Conservation (phyloP, 768 basidiomycete genomes). For the Boletellus sp. region DNA sequence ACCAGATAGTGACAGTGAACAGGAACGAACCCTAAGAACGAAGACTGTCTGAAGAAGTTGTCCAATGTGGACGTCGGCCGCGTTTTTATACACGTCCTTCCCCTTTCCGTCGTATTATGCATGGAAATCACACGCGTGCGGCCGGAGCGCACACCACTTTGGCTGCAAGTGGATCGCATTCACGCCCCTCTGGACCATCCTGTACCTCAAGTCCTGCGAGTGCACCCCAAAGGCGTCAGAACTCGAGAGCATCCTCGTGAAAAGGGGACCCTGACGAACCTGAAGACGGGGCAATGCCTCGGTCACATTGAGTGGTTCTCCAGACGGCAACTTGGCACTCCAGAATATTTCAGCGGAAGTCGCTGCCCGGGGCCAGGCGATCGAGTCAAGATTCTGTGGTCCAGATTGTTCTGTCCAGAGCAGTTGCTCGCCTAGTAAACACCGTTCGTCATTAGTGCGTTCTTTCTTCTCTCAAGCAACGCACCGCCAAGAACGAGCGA, state of each 20-base stretch:
- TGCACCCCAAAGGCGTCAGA: background rate
- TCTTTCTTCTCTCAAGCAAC: slow-evolving; percentile 3
- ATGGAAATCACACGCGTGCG: slow-evolving; percentile 40
- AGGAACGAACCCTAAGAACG: too few species aligned
- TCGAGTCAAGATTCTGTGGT: slow-evolving; percentile 40
- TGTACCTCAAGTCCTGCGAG: slow-evolving; percentile 39
- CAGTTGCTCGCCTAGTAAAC: slow-evolving; percentile 31
- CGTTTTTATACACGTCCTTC: too few species aligned
- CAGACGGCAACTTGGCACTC: slow-evolving; percentile 40
- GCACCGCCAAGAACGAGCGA: slow-evolving; percentile 38
- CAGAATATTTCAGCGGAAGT: slow-evolving; percentile 53
- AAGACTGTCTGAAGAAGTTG: too few species aligned
- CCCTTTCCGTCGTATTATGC: slow-evolving; percentile 8
- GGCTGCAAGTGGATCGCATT: slow-evolving; percentile 51
- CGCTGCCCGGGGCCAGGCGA: slow-evolving; percentile 47
- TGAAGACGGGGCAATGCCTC: slow-evolving; percentile 51
- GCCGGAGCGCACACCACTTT: slow-evolving; percentile 52
- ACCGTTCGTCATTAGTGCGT: background rate
- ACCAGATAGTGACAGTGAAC: too few species aligned
- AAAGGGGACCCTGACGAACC: slow-evolving; percentile 8
- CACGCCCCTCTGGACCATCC: slow-evolving; percentile 49
- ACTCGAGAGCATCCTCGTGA: too few species aligned
- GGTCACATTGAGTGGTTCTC: slow-evolving; percentile 29
- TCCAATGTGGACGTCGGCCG: too few species aligned
- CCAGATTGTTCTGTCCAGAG: slow-evolving; percentile 48